Base-by-base conservation (phyloP, 371 early-diverging fungal genomes). In the Rhizopus arrhizus region DNA sequence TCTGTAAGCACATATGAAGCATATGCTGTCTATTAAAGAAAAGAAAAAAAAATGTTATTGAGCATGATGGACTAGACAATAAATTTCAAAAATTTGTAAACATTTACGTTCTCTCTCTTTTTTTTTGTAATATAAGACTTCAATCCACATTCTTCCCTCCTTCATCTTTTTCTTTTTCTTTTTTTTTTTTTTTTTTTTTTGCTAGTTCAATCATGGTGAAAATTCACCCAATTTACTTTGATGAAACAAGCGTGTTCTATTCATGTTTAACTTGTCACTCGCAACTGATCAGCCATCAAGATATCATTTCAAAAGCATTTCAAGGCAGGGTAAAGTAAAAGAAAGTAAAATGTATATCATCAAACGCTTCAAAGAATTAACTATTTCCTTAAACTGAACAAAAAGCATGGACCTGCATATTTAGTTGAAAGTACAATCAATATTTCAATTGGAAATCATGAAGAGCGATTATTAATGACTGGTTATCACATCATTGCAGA, bases 401-500 rank as follows among this genome's bases (percentile, higher is more conserved):
- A 28, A 52, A 62, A 92, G 94, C 51, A 85, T 79, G 62, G 94
- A 9, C 69, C 75, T 36, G 78, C 91, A 0, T 92, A 87, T 66
- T 76, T 93, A 3, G 91, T 91, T 60, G 77, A 83, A 45, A 57
- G 64, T 31, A 89, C 89, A 64, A 62, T 80, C 57, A 90, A 89
- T 65, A 68, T 91, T 35, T 53, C 69, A 0, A 66, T 85, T 13
- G 92, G 93, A 0, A 68, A 68, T 2, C 80, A 83, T 11, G 87
- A 88, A 62, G 87, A 89, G 31, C 77, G 91, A 7, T 70, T 72
- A 53, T 82, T 94, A 75, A 85, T 89, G 70, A 92, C 94, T 0
- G 94, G 94, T 1, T 69, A 90, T 45, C 94, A 94, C 62, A 83
- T 84, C 9, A 91, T 94, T 5, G 80, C 86, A 4, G 92, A 94